Conservation (phyloP, 1,284 basidiomycete species). For the Ustilago tritici region DNA sequence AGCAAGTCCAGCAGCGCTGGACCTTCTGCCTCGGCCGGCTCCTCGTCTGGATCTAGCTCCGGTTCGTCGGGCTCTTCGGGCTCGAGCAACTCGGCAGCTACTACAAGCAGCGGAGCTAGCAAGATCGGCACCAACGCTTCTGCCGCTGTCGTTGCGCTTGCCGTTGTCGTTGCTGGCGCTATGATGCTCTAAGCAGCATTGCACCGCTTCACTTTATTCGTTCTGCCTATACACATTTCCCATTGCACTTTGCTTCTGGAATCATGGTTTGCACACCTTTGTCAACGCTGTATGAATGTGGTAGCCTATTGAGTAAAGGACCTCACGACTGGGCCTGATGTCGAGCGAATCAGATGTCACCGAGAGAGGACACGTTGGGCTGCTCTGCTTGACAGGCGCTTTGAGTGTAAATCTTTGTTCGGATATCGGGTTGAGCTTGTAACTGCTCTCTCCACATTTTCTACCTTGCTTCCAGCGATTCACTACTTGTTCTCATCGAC, state of each 20-base stretch:
- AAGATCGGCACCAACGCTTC: constrained; percentile 25
- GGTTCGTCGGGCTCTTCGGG: constrained; percentile 13
- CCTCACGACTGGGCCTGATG: too few relatives aligned
- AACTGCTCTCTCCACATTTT: constrained; percentile 1
- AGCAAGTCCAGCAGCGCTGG: constrained; percentile 13
- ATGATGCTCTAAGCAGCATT: constrained; percentile 47
- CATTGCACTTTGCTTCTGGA: not conserved
- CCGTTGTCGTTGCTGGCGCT: constrained; percentile 45
- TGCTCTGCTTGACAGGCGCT: not conserved
- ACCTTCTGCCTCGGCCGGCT: constrained; percentile 17
- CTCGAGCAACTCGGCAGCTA: constrained; percentile 15
- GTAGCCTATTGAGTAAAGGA: not conserved
- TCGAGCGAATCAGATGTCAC: too few relatives aligned
- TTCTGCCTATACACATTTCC: not conserved
- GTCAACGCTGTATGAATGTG: not conserved
- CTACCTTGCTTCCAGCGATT: not conserved
- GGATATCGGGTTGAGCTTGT: not conserved
- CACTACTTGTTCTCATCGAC: not conserved
- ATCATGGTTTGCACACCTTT: not conserved
- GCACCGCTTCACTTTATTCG: not conserved
- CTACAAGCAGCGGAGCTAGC: constrained; percentile 30
- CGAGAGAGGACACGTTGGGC: too few relatives aligned
- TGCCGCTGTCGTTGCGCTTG: constrained; percentile 27
- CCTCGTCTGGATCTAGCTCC: constrained; percentile 11
- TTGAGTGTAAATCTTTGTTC: not conserved